Base-by-base conservation (phyloP, 2,329 filamentous ascomycete genomes). In the Fusarium bactridioides region DNA sequence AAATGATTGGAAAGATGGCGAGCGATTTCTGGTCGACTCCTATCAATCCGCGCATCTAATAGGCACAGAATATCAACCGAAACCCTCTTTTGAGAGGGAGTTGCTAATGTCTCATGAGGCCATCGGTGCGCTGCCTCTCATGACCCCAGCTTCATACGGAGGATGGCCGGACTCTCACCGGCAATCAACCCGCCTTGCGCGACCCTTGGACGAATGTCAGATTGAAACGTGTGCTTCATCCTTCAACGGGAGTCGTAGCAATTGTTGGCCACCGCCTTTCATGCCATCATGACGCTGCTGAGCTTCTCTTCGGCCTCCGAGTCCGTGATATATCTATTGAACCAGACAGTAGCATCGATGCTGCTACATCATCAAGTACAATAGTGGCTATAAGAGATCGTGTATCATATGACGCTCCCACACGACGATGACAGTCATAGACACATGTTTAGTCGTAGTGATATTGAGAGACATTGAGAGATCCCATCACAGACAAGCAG, bases 221-320 rank as follows among this genome's bases (percentile, higher is more conserved):
- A 53, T 43, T 33, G 54, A 73, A 67, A 73, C 66, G 57, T 64
- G 70, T 70, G 70, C 54, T 67, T 65, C 55, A 45, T 15, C 38
- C 40, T 33, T 72, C 44, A 44, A n/a, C 25, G 33, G 47, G 56
- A 51, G 45, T n/a, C 35, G 45, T 48, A 51, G 29, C 43, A 48
- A 64, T 21, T 51, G 44, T 25, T 55, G 27, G 48, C 55, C 45
- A 59, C 51, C 54, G 48, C 38, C 44, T 62, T 47, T 72, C 23
- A 40, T 45, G 51, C 44, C 35, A 61, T 61, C 62, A 71, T 61
- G 58, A 73, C 59, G 64, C 62, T 43, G 56, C 40, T 51, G 18
- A 51, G 29, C 19, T n/a, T 38, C 38, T 33, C 19, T 51, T 61
- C 61, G n/a, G 43, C 38, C 29, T 29, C 37, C 51, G 55, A 65